Base-by-base conservation (phyloP, 306 rosid genomes). In the Hippophae rhamnoides region DNA sequence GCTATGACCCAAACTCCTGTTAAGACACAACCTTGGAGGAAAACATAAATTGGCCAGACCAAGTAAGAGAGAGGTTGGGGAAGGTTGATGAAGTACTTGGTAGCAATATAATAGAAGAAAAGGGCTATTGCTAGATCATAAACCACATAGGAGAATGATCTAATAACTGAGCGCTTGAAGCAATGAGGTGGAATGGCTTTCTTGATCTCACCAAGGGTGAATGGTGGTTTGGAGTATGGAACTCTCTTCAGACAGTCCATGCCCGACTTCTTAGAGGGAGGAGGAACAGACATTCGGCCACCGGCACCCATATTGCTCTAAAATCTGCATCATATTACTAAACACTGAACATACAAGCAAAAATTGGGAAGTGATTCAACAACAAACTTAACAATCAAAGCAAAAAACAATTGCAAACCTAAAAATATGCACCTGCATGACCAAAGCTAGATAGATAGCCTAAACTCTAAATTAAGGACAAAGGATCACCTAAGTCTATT, bases 1-100 rank as follows among this genome's bases (percentile, higher is more conserved):
- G 98, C 98, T 52, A 92, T 58, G 64, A 92, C 98, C 98, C 98
- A 92, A 56, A 92, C 85, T 5, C 98, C 98, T 2, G 98, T 92
- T 2, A 86, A 83, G 74, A 92, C 69, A 60, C 96, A 85, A 41
- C 98, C 98, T 69, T 85, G 95, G 58, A 79, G 4, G 23, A 25
- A 67, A 81, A 83, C 72, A 18, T 81, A 85, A 7, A 85, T 8
- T 5, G 90, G 81, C 94, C 96, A 89, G 0, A 84, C 86, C 53
- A 71, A 47, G 66, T 71, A 57, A 10, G 72, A 67, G 26, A 73
- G 70, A 41, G 62, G 75, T 38, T 38, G 41, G 1, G 86, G 80
- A 44, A 82, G 90, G 67, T 38, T 42, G 10, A 52, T 51, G 58
- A 85, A 58, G 69, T 76, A 81, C 42, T 72, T 76, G 27, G 75